Conservation (phyloP, 768 basidiomycete genomes). For the Pleurotus djamor region DNA sequence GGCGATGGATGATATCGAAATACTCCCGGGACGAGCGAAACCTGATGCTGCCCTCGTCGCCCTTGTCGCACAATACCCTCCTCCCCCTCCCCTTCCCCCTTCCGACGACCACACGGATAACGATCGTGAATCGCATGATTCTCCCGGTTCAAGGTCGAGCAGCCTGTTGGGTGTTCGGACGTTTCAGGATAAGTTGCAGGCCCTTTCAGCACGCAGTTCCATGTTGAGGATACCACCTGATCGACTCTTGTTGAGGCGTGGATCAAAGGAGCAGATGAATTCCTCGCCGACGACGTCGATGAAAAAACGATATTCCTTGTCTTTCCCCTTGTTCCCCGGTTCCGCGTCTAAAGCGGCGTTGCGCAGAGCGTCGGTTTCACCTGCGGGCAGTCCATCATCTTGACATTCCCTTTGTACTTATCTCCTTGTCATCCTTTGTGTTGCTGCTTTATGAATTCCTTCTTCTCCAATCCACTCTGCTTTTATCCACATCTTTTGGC, state of each 20-base stretch:
- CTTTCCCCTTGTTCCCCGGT: slow-evolving; percentile 36
- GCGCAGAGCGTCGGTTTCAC: neutral
- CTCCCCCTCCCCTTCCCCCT: neutral
- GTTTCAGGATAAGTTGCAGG: neutral
- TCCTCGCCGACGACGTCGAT: slow-evolving; percentile 33
- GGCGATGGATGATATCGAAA: neutral
- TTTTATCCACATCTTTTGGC: neutral
- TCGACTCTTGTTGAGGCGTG: neutral
- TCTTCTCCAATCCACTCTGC: neutral
- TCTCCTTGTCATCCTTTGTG: neutral
- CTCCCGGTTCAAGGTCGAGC: neutral
- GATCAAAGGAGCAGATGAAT: slow-evolving; percentile 11
- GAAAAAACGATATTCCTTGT: slow-evolving; percentile 49
- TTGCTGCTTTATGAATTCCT: neutral
- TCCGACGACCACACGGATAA: neutral
- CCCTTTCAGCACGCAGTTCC: neutral
- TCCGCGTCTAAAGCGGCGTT: slow-evolving; percentile 9
- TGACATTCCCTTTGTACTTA: neutral
- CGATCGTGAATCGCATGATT: neutral
- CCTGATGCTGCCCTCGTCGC: neutral
- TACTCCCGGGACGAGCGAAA: neutral
- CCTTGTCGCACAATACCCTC: neutral
- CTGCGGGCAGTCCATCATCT: neutral
- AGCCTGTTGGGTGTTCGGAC: neutral
- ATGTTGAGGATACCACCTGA: slow-evolving; percentile 2